Base-by-base conservation (phyloP, 257 asterid genomes). In the Fraxinus quadrangulata region DNA sequence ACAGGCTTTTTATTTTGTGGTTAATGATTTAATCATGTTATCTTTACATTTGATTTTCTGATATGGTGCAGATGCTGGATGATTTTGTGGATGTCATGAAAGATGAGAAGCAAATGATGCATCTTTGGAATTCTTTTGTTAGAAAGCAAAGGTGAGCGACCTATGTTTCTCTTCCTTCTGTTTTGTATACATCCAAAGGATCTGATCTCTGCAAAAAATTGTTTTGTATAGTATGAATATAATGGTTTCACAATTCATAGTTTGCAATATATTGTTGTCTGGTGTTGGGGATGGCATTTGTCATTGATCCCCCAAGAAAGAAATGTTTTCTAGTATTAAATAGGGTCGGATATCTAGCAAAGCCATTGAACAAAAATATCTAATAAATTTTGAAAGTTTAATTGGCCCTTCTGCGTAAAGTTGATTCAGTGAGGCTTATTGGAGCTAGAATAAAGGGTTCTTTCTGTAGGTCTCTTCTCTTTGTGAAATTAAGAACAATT, bases 91-190 rank as follows among this genome's bases (percentile, higher is more conserved):
- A 96, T 85, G 99, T 96, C 67, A 89, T 97, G 45, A 90, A 88
- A 80, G 95, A 93, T 81, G 99, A 96, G 87, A 96, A 96, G 86
- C 87, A 86, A 81, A 56, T 96, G 90, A 96, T 96, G 99, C 98
- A 92, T 92, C 94, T 96, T 67, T 96, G 99, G 99, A 96, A 96
- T 85, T 96, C 98, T 71, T 93, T 96, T 78, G 95, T 93, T 51
- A 87, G 99, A 79, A 93, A 92, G 88, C 99, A 96, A 84, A 89
- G 99, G 99, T 93, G 31, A 79, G 81, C 75, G 47, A 66, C 67
- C 79, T 73, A 39, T 73, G 21, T 79, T 68, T 81, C 24, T 33
- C 17, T 71, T 73, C 73, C 37, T 13, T 49, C 14, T 12, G 51
- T 45, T 45, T 45, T 13, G 1, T 45, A 42, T 11, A 45, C 3